Evolutionary conservation across 2,329 filamentous ascomycete species (phyloP).

Genomic region (Colletotrichum camelliae): DNA sequence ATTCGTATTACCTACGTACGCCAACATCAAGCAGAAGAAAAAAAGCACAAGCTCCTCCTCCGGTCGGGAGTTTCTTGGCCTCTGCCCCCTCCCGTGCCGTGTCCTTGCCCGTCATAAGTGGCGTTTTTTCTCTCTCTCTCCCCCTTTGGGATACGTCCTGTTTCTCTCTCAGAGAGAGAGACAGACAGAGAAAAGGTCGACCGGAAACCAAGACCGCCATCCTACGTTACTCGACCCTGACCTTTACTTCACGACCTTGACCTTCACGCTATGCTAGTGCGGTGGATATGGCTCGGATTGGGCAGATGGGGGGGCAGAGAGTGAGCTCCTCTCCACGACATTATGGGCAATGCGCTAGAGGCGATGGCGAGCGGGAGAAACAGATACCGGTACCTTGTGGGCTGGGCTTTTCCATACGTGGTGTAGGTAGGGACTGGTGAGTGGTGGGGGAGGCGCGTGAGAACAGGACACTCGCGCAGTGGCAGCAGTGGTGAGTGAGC

Average conservation of each 20-base stretch:
- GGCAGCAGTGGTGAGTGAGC: background rate
- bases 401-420: background rate
- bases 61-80: background rate
- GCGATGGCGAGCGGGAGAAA: conserved; percentile 13
- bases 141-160: background rate
- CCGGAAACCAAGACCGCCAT: background rate
- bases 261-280: background rate
- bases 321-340: background rate
- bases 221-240: conserved; percentile 15
- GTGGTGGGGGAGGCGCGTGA: too few species aligned
- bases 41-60: background rate
- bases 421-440: background rate
- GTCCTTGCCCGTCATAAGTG: conserved; percentile 12
- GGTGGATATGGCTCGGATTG: background rate
- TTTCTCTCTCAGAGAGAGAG: background rate
- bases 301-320: background rate
- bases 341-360: background rate
- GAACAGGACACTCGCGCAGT: too few species aligned
- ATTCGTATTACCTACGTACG: background rate
- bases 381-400: conserved; percentile 7
- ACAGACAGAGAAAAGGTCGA: background rate
- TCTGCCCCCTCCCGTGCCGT: background rate
- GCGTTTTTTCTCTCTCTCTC: background rate
- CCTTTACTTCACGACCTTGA: background rate
- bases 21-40: background rate